Percentiles rank a stretch among this genome's conserved stretches.
Conservation (phyloP, 1,284 basidiomycete species). For the Tilletia walkeri region DNA sequence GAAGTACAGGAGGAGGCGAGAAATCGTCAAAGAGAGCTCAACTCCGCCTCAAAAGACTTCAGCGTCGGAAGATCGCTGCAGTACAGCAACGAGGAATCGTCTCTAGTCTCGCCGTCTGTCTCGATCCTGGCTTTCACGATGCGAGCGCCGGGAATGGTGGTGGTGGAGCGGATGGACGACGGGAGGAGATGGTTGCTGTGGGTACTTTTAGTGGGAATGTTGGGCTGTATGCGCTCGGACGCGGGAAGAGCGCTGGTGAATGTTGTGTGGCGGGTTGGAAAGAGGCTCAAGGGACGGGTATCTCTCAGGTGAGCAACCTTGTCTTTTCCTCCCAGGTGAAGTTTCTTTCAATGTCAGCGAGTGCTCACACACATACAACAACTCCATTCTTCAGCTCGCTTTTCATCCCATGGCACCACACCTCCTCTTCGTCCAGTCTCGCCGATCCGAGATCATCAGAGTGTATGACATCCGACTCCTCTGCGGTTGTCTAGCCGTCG, state of each 20-base stretch:
- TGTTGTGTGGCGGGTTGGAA: conserved; percentile 40
- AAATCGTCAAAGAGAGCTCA: neutral
- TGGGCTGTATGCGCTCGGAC: conserved; percentile 31
- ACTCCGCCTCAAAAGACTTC: neutral
- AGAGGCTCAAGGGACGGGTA: conserved; percentile 38
- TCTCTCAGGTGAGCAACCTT: conserved; percentile 28
- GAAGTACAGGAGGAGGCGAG: neutral
- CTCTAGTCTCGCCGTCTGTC: conserved; percentile 29
- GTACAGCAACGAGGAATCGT: conserved; percentile 22
- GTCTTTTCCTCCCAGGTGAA: too few species aligned
- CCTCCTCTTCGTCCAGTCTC: conserved; percentile 38
- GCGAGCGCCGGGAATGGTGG: neutral
- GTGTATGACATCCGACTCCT: conserved; percentile 41
- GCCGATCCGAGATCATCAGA: conserved; percentile 32
- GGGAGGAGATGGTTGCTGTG: conserved; percentile 37
- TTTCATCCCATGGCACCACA: conserved; percentile 40
- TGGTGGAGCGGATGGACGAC: conserved; percentile 10
- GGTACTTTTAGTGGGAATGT: conserved; percentile 41
- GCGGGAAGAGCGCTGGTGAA: conserved; percentile 7
- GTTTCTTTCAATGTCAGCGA: too few species aligned
- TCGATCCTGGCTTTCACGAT: conserved; percentile 17
- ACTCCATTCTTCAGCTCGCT: conserved; percentile 24
- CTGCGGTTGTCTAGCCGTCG: conserved; percentile 26
- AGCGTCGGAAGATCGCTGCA: neutral
- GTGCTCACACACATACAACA: too few species aligned